Conservation (phyloP, 768 basidiomycete species). For the Russula sp. region DNA sequence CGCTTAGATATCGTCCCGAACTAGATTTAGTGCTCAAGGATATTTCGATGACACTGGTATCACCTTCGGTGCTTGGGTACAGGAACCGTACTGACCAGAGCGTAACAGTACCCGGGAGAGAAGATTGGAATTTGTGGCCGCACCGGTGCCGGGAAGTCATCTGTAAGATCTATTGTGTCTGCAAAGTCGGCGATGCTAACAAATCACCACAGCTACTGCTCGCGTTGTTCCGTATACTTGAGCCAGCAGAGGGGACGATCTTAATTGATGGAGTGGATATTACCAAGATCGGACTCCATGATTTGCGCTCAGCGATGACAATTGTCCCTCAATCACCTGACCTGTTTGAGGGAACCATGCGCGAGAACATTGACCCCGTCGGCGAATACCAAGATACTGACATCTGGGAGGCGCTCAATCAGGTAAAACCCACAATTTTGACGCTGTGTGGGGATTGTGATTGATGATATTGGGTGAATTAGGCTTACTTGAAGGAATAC, state of each 20-base stretch:
- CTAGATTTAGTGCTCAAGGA: slow-evolving; percentile 78
- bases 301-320: slow-evolving; percentile 71
- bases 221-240: slow-evolving; percentile 75
- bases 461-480: slow-evolving; percentile 1
- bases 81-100: slow-evolving; percentile 3
- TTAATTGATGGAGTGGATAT: slow-evolving; percentile 75
- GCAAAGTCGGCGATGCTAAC: slow-evolving; percentile 9
- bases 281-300: slow-evolving; percentile 69
- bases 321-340: slow-evolving; percentile 43
- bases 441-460: not conserved
- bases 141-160: slow-evolving; percentile 80
- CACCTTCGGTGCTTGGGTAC: slow-evolving; percentile 25
- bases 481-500: slow-evolving; percentile 69
- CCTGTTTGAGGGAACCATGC: slow-evolving; percentile 66
- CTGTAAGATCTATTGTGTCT: slow-evolving; percentile 42
- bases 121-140: slow-evolving; percentile 89
- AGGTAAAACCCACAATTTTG: slow-evolving; percentile 41
- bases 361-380: slow-evolving; percentile 89
- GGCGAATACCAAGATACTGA: slow-evolving; percentile 70
- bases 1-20: slow-evolving; percentile 74
- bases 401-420: slow-evolving; percentile 84
- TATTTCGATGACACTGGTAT: slow-evolving; percentile 66
- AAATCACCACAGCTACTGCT: slow-evolving; percentile 49
- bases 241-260: slow-evolving; percentile 65
- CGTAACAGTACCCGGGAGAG: slow-evolving; percentile 59